Evolutionary conservation across 345 rosid genomes (phyloP).

Genomic region (Heritiera littoralis): DNA sequence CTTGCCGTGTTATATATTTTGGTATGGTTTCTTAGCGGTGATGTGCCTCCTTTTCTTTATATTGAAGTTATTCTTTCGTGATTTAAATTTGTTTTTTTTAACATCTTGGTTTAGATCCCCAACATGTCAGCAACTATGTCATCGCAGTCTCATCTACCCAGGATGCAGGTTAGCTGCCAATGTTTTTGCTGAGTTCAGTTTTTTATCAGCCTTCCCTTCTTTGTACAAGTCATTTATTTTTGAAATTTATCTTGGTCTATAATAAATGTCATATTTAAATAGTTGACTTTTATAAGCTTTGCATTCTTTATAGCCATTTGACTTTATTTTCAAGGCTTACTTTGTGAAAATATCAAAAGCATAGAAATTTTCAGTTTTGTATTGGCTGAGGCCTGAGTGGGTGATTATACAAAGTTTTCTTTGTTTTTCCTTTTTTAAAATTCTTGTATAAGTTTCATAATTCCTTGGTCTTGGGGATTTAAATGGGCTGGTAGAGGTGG

Average conservation of each 20-base stretch:
- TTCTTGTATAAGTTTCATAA: neutral
- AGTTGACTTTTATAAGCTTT: neutral
- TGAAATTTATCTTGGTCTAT: neutral
- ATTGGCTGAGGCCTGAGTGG: neutral
- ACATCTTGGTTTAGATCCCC: too few species aligned
- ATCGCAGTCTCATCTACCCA: too few species aligned
- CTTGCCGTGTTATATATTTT: too few species aligned
- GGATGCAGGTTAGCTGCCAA: too few species aligned
- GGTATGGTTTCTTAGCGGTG: too few species aligned
- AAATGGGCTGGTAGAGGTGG: neutral
- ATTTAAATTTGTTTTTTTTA: too few species aligned
- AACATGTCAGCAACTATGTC: too few species aligned
- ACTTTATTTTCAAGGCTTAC: neutral
- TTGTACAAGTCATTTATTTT: too few species aligned
- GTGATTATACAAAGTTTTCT: neutral
- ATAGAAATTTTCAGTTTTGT: neutral
- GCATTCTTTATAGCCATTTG: neutral
- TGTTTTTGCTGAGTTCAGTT: too few species aligned
- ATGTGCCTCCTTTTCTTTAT: too few species aligned
- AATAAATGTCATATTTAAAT: neutral
- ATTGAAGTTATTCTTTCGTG: too few species aligned
- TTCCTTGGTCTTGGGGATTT: neutral
- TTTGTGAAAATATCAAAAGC: slow-evolving; percentile 10
- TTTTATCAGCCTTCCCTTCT: too few species aligned
- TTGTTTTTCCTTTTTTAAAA: neutral